These are phyloP conservation scores for Flaveria trinervia DNA, from an alignment of 129 eudicot genomes.

Conservation along the genomic window DNA sequence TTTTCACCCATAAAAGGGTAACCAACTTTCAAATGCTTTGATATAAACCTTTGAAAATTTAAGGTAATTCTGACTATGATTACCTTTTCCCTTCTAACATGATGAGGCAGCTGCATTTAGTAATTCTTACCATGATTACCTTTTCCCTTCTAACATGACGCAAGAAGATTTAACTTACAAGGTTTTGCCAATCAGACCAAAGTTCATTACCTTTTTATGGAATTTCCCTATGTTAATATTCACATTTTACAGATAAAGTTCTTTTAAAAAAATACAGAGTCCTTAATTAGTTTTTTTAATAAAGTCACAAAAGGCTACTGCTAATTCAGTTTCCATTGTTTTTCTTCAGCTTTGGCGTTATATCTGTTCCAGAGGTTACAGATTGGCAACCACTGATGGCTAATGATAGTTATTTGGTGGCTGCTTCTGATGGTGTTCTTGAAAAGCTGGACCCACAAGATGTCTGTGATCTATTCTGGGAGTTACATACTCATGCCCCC, in stretches of 20 bases:
- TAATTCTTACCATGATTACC: neutral
- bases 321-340: constrained; percentile 31
- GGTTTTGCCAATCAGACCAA: neutral
- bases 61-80: neutral
- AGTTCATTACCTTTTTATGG: neutral
- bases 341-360: constrained; percentile 79
- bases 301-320: constrained; percentile 12
- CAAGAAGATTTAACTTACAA: neutral
- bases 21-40: neutral
- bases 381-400: constrained; percentile 72
- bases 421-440: constrained; percentile 89
- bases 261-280: neutral
- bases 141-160: neutral
- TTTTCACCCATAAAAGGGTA: constrained; percentile 14
- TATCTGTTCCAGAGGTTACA: constrained; percentile 82
- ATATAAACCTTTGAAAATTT: neutral
- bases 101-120: neutral
- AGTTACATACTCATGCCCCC: constrained; percentile 47
- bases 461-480: constrained; percentile 85
- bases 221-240: neutral
- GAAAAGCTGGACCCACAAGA: constrained; percentile 79
- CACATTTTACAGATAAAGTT: neutral
- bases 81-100: neutral
- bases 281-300: constrained; percentile 7
- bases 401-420: constrained; percentile 86